Evolutionary conservation across 352 stramenopile genomes (phyloP).

Genomic region (Globisporangium heterothallicum): DNA sequence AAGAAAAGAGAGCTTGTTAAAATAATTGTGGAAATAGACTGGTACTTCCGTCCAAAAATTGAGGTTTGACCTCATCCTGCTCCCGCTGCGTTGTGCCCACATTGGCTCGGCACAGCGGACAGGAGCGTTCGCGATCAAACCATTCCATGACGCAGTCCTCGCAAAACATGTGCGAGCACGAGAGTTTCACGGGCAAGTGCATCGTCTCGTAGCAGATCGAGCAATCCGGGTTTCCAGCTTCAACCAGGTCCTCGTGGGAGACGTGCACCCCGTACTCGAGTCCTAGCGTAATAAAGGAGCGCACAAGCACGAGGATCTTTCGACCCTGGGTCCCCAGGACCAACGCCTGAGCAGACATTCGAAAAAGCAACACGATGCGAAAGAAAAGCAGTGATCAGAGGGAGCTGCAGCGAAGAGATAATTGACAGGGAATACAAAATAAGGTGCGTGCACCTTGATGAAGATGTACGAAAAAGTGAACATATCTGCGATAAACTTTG

Average conservation of each 20-base stretch:
- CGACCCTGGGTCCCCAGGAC: constrained; percentile 50
- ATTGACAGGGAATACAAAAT: too few relatives aligned
- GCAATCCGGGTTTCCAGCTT: constrained; percentile 60
- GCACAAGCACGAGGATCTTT: constrained; percentile 40
- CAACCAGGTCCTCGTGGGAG: constrained; percentile 44
- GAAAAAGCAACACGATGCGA: not conserved
- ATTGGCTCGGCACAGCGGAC: constrained; percentile 61
- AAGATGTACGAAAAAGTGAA: constrained; percentile 78
- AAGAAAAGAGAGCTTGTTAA: not conserved
- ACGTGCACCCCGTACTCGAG: constrained; percentile 74
- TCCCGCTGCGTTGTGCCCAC: constrained; percentile 26
- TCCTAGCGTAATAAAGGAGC: constrained; percentile 50
- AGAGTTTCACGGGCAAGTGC: constrained; percentile 63
- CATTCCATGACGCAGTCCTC: constrained; percentile 82
- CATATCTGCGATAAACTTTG: constrained; percentile 66
- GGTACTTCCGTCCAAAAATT: constrained; percentile 74
- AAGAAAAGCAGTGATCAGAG: too few relatives aligned
- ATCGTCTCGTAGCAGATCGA: constrained; percentile 83
- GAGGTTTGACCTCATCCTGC: constrained; percentile 39
- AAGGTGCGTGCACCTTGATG: constrained; percentile 71
- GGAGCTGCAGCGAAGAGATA: too few relatives aligned
- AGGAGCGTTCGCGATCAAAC: constrained; percentile 82
- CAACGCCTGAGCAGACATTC: constrained; percentile 29
- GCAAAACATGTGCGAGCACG: constrained; percentile 80
- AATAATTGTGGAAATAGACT: constrained; percentile 67